Base-by-base conservation (phyloP, 1,284 basidiomycete species). In the Ganoderma lucidum region DNA sequence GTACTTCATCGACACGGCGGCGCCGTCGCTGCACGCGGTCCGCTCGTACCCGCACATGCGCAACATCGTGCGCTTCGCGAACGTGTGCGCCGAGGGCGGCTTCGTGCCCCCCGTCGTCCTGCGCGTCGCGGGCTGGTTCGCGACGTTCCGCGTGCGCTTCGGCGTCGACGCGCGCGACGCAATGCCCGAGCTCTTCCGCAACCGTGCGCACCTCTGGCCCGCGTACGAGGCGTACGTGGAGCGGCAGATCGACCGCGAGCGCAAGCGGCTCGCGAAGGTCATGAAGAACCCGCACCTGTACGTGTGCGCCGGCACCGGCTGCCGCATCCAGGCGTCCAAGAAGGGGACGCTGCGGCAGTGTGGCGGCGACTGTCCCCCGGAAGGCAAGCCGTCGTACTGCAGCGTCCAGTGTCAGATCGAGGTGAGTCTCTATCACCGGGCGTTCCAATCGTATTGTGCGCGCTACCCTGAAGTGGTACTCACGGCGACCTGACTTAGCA, bases 91-190 rank as follows among this genome's bases (percentile, higher is more conserved):
- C 14, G 17, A 35, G 53, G 32, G 6, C 30, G 30, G 6, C 53
- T 56, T 56, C 44, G 17, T 67, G n/a, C 62, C 66, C 10, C 56
- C 44, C 0, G 59, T 67, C 19, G 55, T 62, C 35, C n/a, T 64
- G 23, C 66, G 66, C 23, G 28, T 64, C 55, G 35, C 37, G 14
- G 30, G 30, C 42, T 67, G 55, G 55, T n/a, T 64, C 56, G 32
- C 39, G 32, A 56, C 37, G 10, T 37, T 63, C 44, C 28, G 41
- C 19, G 44, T 15, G 9, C 55, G 51, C 6, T 58, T 35, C 44
- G 55, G 53, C 19, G 39, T 64, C 66, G 56, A 64, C 19, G 14
- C 41, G n/a, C 44, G 55, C 19, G 6, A 28, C 35, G 30, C 28
- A 12, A 6, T 55, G 53, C 14, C 53, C 28, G 53, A 30, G 28